Conservation (phyloP, 2,329 filamentous ascomycete species). For the Ascochyta pisi region DNA sequence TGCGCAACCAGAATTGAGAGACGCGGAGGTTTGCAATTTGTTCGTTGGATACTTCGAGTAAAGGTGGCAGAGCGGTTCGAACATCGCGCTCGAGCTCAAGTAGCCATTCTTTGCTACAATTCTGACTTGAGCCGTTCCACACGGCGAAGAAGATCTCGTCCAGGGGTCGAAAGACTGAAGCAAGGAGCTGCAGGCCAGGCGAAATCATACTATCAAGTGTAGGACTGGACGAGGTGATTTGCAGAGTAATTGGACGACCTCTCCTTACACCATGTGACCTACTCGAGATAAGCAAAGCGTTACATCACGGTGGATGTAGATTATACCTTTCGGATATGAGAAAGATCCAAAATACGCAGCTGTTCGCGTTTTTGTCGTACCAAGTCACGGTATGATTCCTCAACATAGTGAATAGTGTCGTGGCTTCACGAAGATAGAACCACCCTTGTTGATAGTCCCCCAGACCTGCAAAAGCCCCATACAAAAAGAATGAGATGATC, state of each 20-base stretch:
- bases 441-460: conserved; percentile 79
- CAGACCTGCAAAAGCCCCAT: conserved; percentile 73
- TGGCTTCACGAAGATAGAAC: conserved; percentile 80
- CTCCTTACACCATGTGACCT: conserved; percentile 75
- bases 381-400: conserved; percentile 18
- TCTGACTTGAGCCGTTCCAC: conserved; percentile 70
- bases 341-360: conserved; percentile 34
- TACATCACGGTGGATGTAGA: neutral
- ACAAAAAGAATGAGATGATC: conserved; percentile 81
- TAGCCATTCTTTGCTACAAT: conserved; percentile 65
- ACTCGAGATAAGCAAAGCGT: conserved; percentile 13
- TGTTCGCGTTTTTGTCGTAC: conserved; percentile 20
- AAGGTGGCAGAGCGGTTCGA: conserved; percentile 60
- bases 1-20: conserved; percentile 71
- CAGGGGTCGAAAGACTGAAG: conserved; percentile 70
- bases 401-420: conserved; percentile 61
- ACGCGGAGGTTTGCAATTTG: conserved; percentile 63
- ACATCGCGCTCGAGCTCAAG: conserved; percentile 68
- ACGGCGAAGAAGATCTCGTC: conserved; percentile 68
- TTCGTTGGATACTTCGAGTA: conserved; percentile 60
- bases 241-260: conserved; percentile 72
- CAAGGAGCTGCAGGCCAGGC: conserved; percentile 62
- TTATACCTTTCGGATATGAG: conserved; percentile 36
- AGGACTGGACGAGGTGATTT: conserved; percentile 72
- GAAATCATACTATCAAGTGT: conserved; percentile 67